Base-by-base conservation (phyloP, 2,329 filamentous ascomycete species). In the Aspergillus floridensis region DNA sequence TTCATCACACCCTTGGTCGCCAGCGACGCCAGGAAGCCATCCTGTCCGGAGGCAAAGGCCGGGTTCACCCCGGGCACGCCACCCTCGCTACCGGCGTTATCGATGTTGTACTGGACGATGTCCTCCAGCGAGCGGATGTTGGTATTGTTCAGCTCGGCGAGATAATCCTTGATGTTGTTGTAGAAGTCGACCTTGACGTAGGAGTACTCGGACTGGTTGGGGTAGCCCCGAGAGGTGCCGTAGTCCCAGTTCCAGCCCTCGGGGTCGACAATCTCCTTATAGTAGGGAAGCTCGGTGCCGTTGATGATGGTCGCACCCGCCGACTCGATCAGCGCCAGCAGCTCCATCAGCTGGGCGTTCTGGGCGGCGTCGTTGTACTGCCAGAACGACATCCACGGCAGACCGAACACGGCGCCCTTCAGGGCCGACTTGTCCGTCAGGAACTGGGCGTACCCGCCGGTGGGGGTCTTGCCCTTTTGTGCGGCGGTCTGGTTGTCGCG, bases 211-310 rank as follows among this genome's bases (percentile, higher is more conserved):
- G 86, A 90, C 73, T 91, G 85, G 61, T 91, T 90, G n/a, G 86
- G 76, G 66, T 78, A 86, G 2, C 87, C 86, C 4, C 87, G 82
- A 1, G 78, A 81, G 5, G 76, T 80, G 14, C 88, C 88, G 63
- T 85, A 88, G 66, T 89, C 87, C 82, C 89, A 92, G 72, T 92
- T 80, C 88, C 88, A 92, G n/a, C 87, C 87, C 52, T 83, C 72
- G 0, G 85, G 87, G 32, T 82, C 84, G 12, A 92, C 82, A 24
- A 90, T 84, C 0, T 76, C 83, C 67, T 86, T 73, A 66, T 85
- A 83, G 69, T 85, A 78, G 22, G 85, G 84, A 2, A 92, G 80
- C 69, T 92, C 89, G 0, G 88, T 90, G 26, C 82, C 81, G 67
- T 91, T 90, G 68, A 91, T 77, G 46, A 92, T 80, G 1, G 81